A percentile compares a stretch with the other conserved stretches of the same genome.
phyloP scores from a whole-genome alignment of 1,139 yeast species.

The Candida smagusa region DNA sequence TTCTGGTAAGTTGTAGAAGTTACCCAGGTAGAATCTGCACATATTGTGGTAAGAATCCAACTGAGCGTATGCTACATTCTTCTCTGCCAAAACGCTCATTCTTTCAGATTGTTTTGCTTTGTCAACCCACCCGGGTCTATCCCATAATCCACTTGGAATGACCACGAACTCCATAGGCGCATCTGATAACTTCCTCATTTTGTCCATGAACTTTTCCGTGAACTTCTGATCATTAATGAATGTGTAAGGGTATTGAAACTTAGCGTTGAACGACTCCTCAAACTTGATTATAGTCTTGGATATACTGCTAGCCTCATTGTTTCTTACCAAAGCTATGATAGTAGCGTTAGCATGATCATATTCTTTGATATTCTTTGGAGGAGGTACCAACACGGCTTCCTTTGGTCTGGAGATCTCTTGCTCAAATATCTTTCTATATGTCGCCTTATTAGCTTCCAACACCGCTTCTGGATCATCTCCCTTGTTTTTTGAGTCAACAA shows the following conservation, averaged over 20 bases:
- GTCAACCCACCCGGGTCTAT: conserved; percentile 60
- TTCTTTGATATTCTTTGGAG: conserved; percentile 14
- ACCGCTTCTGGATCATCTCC: conserved; percentile 27
- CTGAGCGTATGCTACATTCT: conserved; percentile 61
- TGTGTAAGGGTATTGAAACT: conserved; percentile 77
- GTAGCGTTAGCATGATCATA: conserved; percentile 68
- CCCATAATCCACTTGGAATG: conserved; percentile 60
- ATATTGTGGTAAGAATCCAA: conserved; percentile 69
- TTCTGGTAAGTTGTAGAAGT: conserved; percentile 61
- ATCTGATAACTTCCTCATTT: conserved; percentile 37
- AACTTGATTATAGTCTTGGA: conserved; percentile 53
- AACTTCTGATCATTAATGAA: conserved; percentile 73
- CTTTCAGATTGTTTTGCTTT: conserved; percentile 33
- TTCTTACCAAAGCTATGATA: conserved; percentile 65
- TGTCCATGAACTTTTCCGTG: conserved; percentile 49
- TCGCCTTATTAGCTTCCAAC: conserved; percentile 28
- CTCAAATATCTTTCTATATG: conserved; percentile 30
- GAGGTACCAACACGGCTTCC: conserved; percentile 41
- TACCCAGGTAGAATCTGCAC: conserved; percentile 71
- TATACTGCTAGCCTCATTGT: conserved; percentile 52
- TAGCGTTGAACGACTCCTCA: conserved; percentile 62
- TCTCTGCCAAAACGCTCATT: conserved; percentile 36
- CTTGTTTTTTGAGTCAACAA: conserved; percentile 27
- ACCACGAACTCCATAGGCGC: conserved; percentile 58
- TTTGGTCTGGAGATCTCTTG: conserved; percentile 47